Base-by-base conservation (phyloP, 2,329 filamentous ascomycete genomes). In the Elsinoe batatas region DNA sequence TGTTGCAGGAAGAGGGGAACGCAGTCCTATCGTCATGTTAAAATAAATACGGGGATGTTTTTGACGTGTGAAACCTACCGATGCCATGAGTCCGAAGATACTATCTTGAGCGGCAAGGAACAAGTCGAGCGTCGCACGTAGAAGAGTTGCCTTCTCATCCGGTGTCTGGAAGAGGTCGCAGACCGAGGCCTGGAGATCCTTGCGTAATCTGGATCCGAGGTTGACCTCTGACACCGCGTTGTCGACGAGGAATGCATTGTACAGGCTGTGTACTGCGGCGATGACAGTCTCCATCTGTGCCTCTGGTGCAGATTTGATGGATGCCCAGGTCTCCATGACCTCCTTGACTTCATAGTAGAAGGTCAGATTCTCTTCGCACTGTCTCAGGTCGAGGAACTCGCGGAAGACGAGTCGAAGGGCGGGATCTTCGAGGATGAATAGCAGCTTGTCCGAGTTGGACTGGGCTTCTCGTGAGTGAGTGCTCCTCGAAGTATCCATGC, bases 321-420 rank as follows among this genome's bases (percentile, higher is more conserved):
- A 22, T 13, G 40, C 20, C 40, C 40, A 44, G 13, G 40, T 44
- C 18, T 44, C 40, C 40, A 44, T 44, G 11, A 44, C 40, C 8
- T 44, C 40, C 40, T 26, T 44, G 40, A 44, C 40, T 8, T 44
- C 40, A 22, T 44, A 44, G 40, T 44, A 44, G 20, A 44, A 44
- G 20, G 40, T 44, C 3, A 44, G 40, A 20, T 44, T 44, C 40
- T 44, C 40, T 22, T 44, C 40, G 40, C 40, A 44, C 17, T 44
- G 40, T 26, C 40, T 18, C 12, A 44, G 13, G 11, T 44, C 40
- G 20, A 44, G 40, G 40, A 44, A 44, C 17, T 44, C 40, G 3
- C 40, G 40, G 20, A 44, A 44, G 10, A 44, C 40, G 10, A 44
- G 40, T 11, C 40, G 40, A 6, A 44, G 40, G 17, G 40, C 40